A percentile compares a stretch with the other conserved stretches of the same genome.
Conservation (phyloP, 1,284 basidiomycete species). For the Neolentinus lepideus region DNA sequence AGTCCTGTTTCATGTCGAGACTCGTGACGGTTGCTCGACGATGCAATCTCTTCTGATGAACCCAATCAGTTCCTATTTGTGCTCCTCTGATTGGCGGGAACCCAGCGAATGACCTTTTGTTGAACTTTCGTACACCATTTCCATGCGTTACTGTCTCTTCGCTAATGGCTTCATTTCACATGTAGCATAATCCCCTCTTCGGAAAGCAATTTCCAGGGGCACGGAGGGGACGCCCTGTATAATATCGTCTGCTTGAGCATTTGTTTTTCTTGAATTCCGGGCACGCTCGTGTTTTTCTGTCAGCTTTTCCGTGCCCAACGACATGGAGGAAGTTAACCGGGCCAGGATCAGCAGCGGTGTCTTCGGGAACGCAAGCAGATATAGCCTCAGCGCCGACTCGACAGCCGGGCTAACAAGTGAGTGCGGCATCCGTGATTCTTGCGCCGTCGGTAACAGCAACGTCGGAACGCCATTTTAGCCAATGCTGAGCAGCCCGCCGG, state of each 20-base stretch:
- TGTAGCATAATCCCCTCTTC: not conserved
- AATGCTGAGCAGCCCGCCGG: not conserved
- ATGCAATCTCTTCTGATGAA: not conserved
- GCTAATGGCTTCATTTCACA: not conserved
- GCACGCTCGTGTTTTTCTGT: not conserved
- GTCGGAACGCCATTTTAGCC: not conserved
- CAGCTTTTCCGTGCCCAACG: slow-evolving; percentile 5
- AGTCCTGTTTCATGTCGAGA: too few species aligned
- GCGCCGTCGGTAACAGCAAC: not conserved
- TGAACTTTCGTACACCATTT: not conserved
- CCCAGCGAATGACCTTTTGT: not conserved
- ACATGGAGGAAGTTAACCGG: slow-evolving; percentile 34
- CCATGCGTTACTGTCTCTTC: not conserved
- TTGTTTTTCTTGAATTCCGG: not conserved
- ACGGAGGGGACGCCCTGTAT: not conserved
- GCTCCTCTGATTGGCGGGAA: not conserved
- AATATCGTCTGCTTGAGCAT: not conserved
- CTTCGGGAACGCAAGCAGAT: slow-evolving; percentile 19
- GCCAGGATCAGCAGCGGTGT: slow-evolving; percentile 29
- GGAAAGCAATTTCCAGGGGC: not conserved
- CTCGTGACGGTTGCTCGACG: not conserved
- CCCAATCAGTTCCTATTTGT: not conserved
- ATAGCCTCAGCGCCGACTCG: slow-evolving; percentile 24
- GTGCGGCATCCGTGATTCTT: not conserved
- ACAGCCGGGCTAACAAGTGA: not conserved